Evolutionary conservation across 345 rosid genomes (phyloP).

Genomic region (Eucalyptus cloeziana): DNA sequence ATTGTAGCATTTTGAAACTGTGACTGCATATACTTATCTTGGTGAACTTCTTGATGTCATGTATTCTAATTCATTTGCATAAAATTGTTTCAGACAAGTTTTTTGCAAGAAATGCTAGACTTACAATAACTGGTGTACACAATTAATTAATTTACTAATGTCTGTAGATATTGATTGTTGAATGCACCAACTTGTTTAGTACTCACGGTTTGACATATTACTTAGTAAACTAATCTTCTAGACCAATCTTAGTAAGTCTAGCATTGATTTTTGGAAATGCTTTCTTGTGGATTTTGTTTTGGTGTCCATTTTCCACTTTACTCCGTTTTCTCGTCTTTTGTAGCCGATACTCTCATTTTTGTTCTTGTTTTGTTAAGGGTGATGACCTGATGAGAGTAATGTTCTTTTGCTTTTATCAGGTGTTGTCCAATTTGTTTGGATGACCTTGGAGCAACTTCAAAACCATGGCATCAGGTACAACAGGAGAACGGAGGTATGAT

Average conservation of each 20-base stretch:
- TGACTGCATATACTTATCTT: neutral
- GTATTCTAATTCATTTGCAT: neutral
- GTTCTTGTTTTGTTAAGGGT: neutral
- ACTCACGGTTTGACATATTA: neutral
- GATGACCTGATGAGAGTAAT: neutral
- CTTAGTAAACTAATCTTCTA: neutral
- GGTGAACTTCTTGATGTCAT: neutral
- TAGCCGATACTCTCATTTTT: neutral
- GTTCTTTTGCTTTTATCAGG: constrained; percentile 1
- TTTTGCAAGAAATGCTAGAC: neutral
- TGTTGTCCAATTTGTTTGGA: constrained; percentile 17
- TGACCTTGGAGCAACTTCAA: constrained; percentile 22
- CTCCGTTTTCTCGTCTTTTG: neutral
- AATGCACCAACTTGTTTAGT: neutral
- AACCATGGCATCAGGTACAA: constrained; percentile 42
- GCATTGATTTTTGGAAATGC: neutral
- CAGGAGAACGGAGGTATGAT: constrained; percentile 50
- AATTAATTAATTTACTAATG: neutral
- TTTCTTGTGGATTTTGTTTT: neutral
- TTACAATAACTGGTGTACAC: neutral
- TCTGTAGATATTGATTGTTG: neutral
- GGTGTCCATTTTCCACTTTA: neutral
- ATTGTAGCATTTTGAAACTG: neutral
- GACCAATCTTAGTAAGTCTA: neutral
- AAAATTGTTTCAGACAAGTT: neutral